phyloP scores from a whole-genome alignment of 108 stramenopile genomes.

The Cyclotella cryptica region DNA sequence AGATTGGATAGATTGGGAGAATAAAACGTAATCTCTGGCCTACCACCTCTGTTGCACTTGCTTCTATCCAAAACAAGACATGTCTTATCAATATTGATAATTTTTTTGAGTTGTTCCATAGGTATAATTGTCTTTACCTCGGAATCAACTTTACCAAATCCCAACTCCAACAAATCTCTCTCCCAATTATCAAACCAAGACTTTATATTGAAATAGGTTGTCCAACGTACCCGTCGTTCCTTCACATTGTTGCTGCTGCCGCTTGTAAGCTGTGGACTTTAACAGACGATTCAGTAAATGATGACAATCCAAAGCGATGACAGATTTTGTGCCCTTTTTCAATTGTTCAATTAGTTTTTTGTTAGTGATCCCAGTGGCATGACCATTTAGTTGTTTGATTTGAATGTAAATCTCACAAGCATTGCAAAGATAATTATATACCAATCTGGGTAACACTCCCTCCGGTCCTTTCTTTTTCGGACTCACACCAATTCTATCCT shows the following conservation, averaged over 20 bases:
- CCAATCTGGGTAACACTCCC: not conserved
- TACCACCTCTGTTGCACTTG: constrained; percentile 17
- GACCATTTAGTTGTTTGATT: not conserved
- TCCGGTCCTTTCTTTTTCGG: not conserved
- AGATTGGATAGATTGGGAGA: constrained; percentile 3
- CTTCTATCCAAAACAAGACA: too few relatives aligned
- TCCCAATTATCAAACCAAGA: constrained; percentile 26
- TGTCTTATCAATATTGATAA: constrained; percentile 20
- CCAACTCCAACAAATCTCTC: constrained; percentile 11
- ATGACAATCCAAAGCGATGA: not conserved
- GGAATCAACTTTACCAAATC: not conserved
- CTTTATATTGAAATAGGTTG: constrained; percentile 21
- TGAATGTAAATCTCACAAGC: constrained; percentile 7
- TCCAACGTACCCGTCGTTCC: constrained; percentile 11
- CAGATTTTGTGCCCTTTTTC: not conserved
- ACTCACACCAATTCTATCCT: constrained; percentile 1
- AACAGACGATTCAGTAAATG: not conserved
- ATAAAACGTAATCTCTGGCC: constrained; percentile 19
- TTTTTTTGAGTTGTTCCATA: constrained; percentile 16
- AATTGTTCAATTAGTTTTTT: not conserved
- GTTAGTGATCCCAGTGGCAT: not conserved
- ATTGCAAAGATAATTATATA: not conserved
- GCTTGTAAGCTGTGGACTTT: not conserved
- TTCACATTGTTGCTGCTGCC: constrained; percentile 6
- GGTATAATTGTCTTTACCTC: not conserved